These are phyloP conservation scores for Claviceps pusilla DNA, from an alignment of 2,329 filamentous ascomycete genomes.

Conservation along the genomic window DNA sequence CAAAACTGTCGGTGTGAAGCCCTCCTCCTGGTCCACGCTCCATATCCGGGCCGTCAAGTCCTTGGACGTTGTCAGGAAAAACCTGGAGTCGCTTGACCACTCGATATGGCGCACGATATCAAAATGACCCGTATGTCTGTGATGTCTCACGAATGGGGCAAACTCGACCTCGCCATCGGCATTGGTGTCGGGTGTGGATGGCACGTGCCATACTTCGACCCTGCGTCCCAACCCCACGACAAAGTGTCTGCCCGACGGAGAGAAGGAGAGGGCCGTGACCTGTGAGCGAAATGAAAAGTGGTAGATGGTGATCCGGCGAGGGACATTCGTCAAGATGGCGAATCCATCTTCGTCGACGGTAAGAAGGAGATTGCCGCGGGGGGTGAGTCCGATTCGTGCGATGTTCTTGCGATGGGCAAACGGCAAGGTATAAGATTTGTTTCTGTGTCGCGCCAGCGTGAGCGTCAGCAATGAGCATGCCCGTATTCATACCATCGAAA, in stretches of 20 bases:
- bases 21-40: conserved; percentile 77
- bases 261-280: conserved; percentile 74
- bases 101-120: conserved; percentile 74
- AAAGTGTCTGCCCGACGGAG: conserved; percentile 81
- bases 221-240: conserved; percentile 75
- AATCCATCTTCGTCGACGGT: conserved; percentile 89
- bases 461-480: not conserved
- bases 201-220: conserved; percentile 92
- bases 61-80: conserved; percentile 83
- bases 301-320: conserved; percentile 72
- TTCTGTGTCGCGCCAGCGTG: conserved; percentile 31
- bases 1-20: conserved; percentile 77
- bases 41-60: conserved; percentile 89
- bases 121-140: conserved; percentile 76
- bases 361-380: conserved; percentile 79
- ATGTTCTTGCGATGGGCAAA: conserved; percentile 95
- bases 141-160: conserved; percentile 81
- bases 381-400: conserved; percentile 70
- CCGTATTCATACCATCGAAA: too few species aligned
- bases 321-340: conserved; percentile 83
- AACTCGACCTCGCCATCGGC: conserved; percentile 77
- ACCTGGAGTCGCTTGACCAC: conserved; percentile 92
- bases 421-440: conserved; percentile 73
- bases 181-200: conserved; percentile 70
- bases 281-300: conserved; percentile 87